A percentile compares a stretch with the other conserved stretches of the same genome.
Conservation (phyloP, 108 stramenopile genomes). For the Ochromonas danica region DNA sequence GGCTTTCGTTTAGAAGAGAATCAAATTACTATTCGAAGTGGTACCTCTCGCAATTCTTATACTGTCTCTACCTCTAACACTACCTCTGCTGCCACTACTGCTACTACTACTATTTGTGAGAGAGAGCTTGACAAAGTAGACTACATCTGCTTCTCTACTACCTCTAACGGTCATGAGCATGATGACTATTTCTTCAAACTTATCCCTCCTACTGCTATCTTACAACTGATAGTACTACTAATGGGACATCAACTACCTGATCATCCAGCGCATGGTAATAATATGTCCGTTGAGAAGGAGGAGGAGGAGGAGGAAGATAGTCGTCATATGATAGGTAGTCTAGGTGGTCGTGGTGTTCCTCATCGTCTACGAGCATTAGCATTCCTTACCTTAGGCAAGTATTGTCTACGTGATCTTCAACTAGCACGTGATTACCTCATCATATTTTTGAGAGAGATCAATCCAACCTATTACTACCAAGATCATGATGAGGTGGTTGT, state of each 20-base stretch:
- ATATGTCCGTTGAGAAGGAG: no score
- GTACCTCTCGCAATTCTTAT: no score
- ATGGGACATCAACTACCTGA: neutral
- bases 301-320: no score
- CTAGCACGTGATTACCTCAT: conserved; percentile 74
- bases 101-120: neutral
- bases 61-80: no score
- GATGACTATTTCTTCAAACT: neutral
- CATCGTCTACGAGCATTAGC: conserved; percentile 66
- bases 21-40: no score
- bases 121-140: neutral
- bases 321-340: no score
- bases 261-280: neutral
- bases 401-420: conserved; percentile 78
- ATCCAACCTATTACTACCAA: neutral
- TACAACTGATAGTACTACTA: neutral
- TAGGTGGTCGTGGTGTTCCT: no score
- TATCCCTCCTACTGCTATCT: neutral
- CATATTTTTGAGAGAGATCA: conserved; percentile 72
- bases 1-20: neutral
- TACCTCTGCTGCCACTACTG: neutral
- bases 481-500: neutral
- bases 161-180: no score
- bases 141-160: neutral
- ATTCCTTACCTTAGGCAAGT: conserved; percentile 75